A percentile compares a stretch with the other conserved stretches of the same genome.
These are phyloP conservation scores for Cynara cardunculus DNA, from an alignment of 129 eudicot species.

Conservation along the genomic window DNA sequence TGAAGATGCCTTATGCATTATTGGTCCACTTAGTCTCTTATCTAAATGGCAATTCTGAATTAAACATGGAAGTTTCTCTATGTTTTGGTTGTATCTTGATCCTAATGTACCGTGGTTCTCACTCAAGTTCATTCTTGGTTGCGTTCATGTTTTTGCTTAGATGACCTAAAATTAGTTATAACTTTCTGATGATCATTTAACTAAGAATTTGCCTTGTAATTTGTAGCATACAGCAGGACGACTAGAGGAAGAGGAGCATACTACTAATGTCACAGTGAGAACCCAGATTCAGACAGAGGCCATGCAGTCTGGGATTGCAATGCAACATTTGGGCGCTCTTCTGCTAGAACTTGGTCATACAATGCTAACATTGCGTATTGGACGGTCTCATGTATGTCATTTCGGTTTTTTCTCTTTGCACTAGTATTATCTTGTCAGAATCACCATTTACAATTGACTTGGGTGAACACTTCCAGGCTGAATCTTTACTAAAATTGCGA, in stretches of 20 bases:
- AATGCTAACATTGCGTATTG: constrained; percentile 73
- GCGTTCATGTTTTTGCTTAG: neutral
- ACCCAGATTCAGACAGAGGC: constrained; percentile 70
- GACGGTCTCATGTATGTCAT: constrained; percentile 67
- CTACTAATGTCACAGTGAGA: constrained; percentile 59
- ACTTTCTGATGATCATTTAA: neutral
- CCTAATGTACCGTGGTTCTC: neutral
- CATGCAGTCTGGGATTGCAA: constrained; percentile 64
- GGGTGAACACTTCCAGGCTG: constrained; percentile 56
- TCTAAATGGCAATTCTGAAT: neutral
- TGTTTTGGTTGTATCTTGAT: neutral
- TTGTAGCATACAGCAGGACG: constrained; percentile 64
- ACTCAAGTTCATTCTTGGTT: neutral
- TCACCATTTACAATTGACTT: constrained; percentile 4
- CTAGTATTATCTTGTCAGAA: neutral
- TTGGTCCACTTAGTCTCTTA: neutral
- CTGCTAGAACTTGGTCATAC: constrained; percentile 93
- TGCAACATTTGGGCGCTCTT: constrained; percentile 97
- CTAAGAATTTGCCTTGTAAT: constrained; percentile 14
- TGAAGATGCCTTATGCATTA: neutral
- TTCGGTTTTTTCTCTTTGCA: neutral
- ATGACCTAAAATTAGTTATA: neutral
- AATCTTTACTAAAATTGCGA: no score
- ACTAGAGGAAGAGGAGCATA: constrained; percentile 57
- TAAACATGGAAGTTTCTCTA: neutral